Conservation (phyloP, 1,284 basidiomycete species). For the Laetiporus sulphureus region DNA sequence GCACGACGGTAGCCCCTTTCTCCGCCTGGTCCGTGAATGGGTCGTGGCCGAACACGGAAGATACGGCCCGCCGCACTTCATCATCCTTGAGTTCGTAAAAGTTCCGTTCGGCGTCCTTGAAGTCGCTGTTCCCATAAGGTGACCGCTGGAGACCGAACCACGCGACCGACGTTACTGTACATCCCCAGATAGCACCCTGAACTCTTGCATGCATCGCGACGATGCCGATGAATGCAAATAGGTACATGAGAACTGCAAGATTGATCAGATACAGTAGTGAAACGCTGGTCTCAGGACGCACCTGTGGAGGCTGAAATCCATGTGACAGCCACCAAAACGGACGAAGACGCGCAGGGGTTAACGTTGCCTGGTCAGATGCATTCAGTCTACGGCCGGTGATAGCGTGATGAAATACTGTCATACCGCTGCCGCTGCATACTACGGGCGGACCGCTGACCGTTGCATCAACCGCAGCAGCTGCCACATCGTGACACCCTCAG, state of each 20-base stretch:
- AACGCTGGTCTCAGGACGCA: constrained; percentile 26
- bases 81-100: too few species aligned
- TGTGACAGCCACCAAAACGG: constrained; percentile 42
- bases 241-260: constrained; percentile 45
- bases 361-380: constrained; percentile 26
- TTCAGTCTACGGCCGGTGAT: neutral
- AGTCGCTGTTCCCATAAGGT: too few species aligned
- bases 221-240: constrained; percentile 42
- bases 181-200: constrained; percentile 43
- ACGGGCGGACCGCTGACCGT: constrained; percentile 34
- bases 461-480: constrained; percentile 41
- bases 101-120: constrained; percentile 4
- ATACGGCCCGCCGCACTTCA: too few species aligned
- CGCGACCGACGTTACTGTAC: constrained; percentile 41
- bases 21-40: neutral
- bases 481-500: neutral
- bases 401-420: constrained; percentile 25
- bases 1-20: neutral
- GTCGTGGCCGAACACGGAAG: too few species aligned
- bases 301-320: constrained; percentile 50
- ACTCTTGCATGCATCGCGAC: constrained; percentile 34
- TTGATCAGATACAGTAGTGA: constrained; percentile 7
- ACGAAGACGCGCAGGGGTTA: constrained; percentile 46
- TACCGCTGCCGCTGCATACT: constrained; percentile 29
- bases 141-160: constrained; percentile 39